Evolutionary conservation across 306 rosid species (phyloP), one percentile per base, ranked within the genome.

Genomic region (Chamaecrista fasciculata): DNA sequence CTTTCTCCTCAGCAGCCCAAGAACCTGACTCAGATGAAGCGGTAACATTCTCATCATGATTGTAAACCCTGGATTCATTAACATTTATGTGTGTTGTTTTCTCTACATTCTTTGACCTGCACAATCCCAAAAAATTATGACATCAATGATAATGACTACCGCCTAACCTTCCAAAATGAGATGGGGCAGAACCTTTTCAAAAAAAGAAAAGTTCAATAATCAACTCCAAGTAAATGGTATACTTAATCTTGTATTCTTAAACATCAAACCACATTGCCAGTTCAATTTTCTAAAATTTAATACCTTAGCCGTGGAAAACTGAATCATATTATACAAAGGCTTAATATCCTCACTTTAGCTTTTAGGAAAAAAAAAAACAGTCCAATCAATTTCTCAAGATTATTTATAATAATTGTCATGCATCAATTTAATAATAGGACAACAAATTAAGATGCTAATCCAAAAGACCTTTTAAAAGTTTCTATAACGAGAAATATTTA

Each of bases 21-120:
- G 93, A 87, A 71, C 79, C 64, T 51, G 93, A 85, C 51, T 85
- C 94, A 53, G 94, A 83, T 31, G 94, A 76, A 74, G 81, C 83
- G 4, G 75, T 69, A 26, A 72, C 74, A 78, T 80, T 69, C 57
- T 71, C 87, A 71, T 73, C 84, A n/a, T 46, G 73, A 62, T 76
- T 81, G 51, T 36, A 42, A 75, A 73, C 77, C 62, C 76, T 75
- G 68, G 81, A 80, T 42, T 76, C 85, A 28, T 73, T 80, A 29
- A 67, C 76, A 53, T 39, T 75, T 28, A 78, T 57, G 64, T 72
- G 67, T 43, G 50, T 56, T 63, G 71, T 53, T 75, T 77, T 78
- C 44, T 85, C 90, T 64, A 52, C 63, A 47, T 59, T 71, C 72
- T 75, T 78, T 56, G 85, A 71, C 78, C 88, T 85, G 84, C 79